Percentiles rank a stretch among this genome's conserved stretches.
These are phyloP conservation scores for Erodium trifolium DNA, from an alignment of 441 rosid genomes.

Conservation along the genomic window DNA sequence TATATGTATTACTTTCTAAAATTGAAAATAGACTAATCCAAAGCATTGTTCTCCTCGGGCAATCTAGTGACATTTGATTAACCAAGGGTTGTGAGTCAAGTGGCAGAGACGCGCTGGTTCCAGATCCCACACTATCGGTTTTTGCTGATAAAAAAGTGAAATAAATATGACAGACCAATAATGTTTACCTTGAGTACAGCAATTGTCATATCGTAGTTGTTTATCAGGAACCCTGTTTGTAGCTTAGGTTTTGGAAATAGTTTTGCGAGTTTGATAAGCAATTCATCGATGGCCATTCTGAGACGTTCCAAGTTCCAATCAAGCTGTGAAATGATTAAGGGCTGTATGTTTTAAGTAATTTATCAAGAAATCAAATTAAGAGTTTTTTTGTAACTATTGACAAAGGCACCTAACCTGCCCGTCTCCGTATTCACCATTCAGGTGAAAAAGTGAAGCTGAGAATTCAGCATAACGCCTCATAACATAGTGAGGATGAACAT, in stretches of 20 bases:
- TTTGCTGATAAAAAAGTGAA: too few relatives aligned
- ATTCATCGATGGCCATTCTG: conserved; percentile 90
- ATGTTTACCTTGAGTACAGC: conserved; percentile 66
- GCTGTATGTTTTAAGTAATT: conserved; percentile 4
- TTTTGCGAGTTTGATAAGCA: conserved; percentile 80
- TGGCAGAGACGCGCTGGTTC: too few relatives aligned
- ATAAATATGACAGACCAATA: too few relatives aligned
- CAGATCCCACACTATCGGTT: too few relatives aligned
- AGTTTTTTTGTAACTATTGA: background rate
- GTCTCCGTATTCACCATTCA: conserved; percentile 90
- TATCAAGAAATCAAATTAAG: background rate
- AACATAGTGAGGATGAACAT: conserved; percentile 97
- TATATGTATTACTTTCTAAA: background rate
- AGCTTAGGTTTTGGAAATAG: conserved; percentile 63
- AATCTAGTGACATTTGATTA: background rate
- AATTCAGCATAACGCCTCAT: conserved; percentile 99
- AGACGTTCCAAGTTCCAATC: conserved; percentile 90
- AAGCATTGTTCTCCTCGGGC: background rate
- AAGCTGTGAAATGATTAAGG: conserved; percentile 50
- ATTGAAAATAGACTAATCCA: background rate
- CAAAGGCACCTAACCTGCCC: conserved; percentile 63
- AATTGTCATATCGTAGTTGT: conserved; percentile 95
- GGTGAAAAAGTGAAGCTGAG: conserved; percentile 91
- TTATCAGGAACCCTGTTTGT: conserved; percentile 82
- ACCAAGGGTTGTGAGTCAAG: too few relatives aligned